Base-by-base conservation (phyloP, 1,284 basidiomycete species). In the Trichosporon coremiiforme region DNA sequence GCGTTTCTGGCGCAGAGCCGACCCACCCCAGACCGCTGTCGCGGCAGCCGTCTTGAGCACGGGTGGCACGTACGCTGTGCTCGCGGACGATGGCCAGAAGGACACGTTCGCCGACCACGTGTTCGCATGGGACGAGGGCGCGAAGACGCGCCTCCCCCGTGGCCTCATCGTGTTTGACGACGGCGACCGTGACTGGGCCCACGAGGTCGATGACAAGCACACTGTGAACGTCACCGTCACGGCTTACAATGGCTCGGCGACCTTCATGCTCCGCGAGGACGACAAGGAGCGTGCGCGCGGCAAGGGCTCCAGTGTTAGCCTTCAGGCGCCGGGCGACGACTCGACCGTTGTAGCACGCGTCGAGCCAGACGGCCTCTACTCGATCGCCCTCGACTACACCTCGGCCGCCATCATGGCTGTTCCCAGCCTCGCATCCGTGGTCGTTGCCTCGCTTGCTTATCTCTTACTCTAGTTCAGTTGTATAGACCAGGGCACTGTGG, bases 141-240 rank as follows among this genome's bases (percentile, higher is more conserved):
- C 36, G 1, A 36, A 36, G 15, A 38, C 66, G 1, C 13, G 4
- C 22, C 53, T 66, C 17, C 36, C 13, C 55, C 33, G 35, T 1
- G 55, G 36, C 55, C 53, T 66, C 17, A 62, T 36, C 15, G 33
- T 57, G 2, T 55, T 31, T 25, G 66, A 55, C 53, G 55, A 60
- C 53, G 29, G 20, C 4, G 55, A 45, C 12, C 13, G 53, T 2
- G 22, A 36, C 35, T 66, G 29, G 53, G 1, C 15, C 8, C 38
- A 60, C 55, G n/a, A 36, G 0, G 36, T 62, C 36, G 50, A 31
- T 1, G 36, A 62, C 22, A 20, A 66, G 35, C 2, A 6, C 8
- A 45, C 10, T 22, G 66, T 66, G 55, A 66, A 66, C 66, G 38
- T 55, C 8, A 66, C 66, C 36, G 36, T 66, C 6, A n/a, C 55